Base-by-base conservation (phyloP, 352 stramenopile species). In the Vaucheria bursata region DNA sequence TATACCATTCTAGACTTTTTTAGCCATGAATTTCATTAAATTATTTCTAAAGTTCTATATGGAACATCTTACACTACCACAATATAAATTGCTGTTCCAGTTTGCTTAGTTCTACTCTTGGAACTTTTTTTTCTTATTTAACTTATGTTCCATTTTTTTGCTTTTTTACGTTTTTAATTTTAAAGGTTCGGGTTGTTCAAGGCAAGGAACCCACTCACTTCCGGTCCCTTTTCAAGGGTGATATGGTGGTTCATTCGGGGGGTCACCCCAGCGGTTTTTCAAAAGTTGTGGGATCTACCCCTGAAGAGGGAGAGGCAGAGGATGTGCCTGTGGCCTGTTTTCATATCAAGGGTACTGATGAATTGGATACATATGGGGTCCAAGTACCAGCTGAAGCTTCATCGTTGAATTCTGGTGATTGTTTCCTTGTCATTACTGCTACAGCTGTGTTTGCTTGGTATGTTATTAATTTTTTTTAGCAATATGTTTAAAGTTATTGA, bases 251-350 rank as follows among this genome's bases (percentile, higher is more conserved):
- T 53, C 90, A 94, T 81, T 77, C 87, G 33, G 92, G 92, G 35
- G 92, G 92, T 70, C 92, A 93, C 81, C 88, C 87, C n/a, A 94
- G 88, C 67, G 91, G 89, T 12, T 95, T 96, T 79, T 75, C 52
- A 5, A 94, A 94, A 84, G 83, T 84, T n/a, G 73, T 88, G 45
- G 88, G 91, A 64, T 5, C 5, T 5, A 33, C 59, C 5, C 29
- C 59, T 29, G 29, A 5, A 12, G 59, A 69, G 59, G 59, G 59
- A 29, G 66, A 29, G 39, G 71, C 71, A 7, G 68, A 85, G 52
- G 89, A 95, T 82, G n/a, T n/a, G n/a, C n/a, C n/a, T n/a, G 88
- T 91, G 59, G 90, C 87, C 37, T 86, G 96, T 5, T 96, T 91
- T 84, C 92, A 97, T 81, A 85, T 97, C 50, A 93, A 93, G 83